These are phyloP conservation scores for Balakata baccata DNA, from an alignment of 345 rosid species.

Conservation along the genomic window DNA sequence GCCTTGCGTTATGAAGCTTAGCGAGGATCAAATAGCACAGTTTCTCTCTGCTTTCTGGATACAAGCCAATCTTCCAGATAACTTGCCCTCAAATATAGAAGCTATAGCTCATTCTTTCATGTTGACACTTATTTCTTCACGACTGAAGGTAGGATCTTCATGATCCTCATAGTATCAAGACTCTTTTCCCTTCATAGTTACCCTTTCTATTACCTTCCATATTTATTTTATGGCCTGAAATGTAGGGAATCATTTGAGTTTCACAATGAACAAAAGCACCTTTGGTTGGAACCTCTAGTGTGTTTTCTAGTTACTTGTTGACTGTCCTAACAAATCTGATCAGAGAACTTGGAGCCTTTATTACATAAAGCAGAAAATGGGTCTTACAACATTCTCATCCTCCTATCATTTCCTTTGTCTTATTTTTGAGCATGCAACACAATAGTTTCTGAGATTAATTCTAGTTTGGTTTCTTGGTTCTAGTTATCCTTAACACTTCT, in stretches of 20 bases:
- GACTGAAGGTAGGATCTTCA: constrained; percentile 52
- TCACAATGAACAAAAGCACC: not conserved
- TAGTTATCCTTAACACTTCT: not conserved
- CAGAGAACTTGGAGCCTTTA: not conserved
- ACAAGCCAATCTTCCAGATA: constrained; percentile 72
- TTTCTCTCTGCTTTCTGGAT: constrained; percentile 86
- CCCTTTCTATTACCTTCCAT: not conserved
- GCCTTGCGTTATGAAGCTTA: constrained; percentile 62
- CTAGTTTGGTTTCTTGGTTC: not conserved
- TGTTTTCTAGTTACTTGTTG: not conserved
- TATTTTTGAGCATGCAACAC: not conserved
- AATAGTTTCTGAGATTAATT: not conserved
- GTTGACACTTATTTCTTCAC: constrained; percentile 65
- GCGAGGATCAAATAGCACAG: constrained; percentile 84
- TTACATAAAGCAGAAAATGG: not conserved
- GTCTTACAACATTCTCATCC: not conserved
- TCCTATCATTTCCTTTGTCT: not conserved
- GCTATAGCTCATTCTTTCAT: constrained; percentile 86
- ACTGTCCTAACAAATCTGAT: not conserved
- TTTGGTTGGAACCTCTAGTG: not conserved
- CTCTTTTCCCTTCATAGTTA: not conserved
- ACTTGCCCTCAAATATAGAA: constrained; percentile 76
- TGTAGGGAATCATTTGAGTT: not conserved
- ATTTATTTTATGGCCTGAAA: constrained; percentile 4
- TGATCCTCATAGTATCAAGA: not conserved